Conservation (phyloP, 176 grass and related monocot species). For the Avena atlantica region DNA sequence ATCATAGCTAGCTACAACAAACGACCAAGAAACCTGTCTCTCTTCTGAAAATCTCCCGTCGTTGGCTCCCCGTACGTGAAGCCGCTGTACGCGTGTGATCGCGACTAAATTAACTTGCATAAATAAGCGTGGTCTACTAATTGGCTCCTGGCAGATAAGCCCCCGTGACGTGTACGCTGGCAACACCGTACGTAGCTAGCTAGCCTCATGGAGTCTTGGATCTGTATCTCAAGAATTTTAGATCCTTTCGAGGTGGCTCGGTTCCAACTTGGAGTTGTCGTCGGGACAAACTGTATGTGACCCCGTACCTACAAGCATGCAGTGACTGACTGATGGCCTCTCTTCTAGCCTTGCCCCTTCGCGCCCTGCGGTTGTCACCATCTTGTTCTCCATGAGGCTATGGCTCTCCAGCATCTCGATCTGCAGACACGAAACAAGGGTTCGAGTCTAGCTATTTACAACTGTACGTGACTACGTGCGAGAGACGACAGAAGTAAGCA, state of each 20-base stretch:
- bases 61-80: not conserved
- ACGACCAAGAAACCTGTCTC: not conserved
- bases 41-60: not conserved
- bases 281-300: constrained; percentile 59
- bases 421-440: not conserved
- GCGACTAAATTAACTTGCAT: not conserved
- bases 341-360: constrained; percentile 12
- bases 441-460: constrained; percentile 5
- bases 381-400: constrained; percentile 11
- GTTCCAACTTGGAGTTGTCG: constrained; percentile 28
- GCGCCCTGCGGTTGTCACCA: not conserved
- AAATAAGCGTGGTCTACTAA: not conserved
- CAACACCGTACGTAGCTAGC: not conserved
- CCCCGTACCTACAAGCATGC: constrained; percentile 52
- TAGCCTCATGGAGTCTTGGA: not conserved
- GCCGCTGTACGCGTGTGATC: not conserved
- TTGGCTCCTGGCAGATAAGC: constrained; percentile 33
- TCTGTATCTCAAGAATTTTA: constrained; percentile 25
- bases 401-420: not conserved
- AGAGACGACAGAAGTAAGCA: not conserved
- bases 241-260: not conserved
- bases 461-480: not conserved
- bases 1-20: too few relatives aligned
- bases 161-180: constrained; percentile 15
- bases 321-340: not conserved